These are phyloP conservation scores for Boletus sensibilis DNA, from an alignment of 768 basidiomycete genomes.

Conservation along the genomic window DNA sequence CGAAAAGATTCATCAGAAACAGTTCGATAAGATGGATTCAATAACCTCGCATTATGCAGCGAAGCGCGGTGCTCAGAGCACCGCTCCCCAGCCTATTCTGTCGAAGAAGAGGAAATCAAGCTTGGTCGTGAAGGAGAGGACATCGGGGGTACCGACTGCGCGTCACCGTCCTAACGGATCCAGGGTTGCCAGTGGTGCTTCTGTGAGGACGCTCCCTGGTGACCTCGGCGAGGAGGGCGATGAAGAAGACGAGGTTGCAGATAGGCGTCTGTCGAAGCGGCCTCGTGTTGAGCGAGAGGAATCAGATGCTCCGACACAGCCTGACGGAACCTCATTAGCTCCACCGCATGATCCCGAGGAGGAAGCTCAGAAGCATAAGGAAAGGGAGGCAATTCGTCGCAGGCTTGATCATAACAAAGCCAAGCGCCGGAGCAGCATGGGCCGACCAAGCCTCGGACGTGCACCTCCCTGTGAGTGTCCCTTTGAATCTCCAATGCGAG, in stretches of 20 bases:
- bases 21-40: conserved; percentile 77
- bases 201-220: conserved; percentile 46
- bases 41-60: conserved; percentile 57
- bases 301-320: conserved; percentile 22
- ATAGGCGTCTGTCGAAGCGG: conserved; percentile 46
- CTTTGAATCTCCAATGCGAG: background rate
- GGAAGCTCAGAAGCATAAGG: conserved; percentile 39
- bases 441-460: conserved; percentile 41
- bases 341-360: conserved; percentile 24
- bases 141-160: conserved; percentile 3
- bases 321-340: conserved; percentile 37
- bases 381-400: conserved; percentile 59
- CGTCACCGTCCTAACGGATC: conserved; percentile 26
- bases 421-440: conserved; percentile 67
- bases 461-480: conserved; percentile 41
- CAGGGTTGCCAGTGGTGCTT: conserved; percentile 26
- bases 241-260: conserved; percentile 39
- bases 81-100: conserved; percentile 20
- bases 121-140: conserved; percentile 39
- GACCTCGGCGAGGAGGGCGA: conserved; percentile 56
- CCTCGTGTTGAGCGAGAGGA: conserved; percentile 38
- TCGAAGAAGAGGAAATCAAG: conserved; percentile 52
- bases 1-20: conserved; percentile 59
- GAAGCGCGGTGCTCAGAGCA: conserved; percentile 31
- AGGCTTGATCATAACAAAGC: conserved; percentile 68